Conservation (phyloP, 257 asterid species). For the Solanum rostratum region DNA sequence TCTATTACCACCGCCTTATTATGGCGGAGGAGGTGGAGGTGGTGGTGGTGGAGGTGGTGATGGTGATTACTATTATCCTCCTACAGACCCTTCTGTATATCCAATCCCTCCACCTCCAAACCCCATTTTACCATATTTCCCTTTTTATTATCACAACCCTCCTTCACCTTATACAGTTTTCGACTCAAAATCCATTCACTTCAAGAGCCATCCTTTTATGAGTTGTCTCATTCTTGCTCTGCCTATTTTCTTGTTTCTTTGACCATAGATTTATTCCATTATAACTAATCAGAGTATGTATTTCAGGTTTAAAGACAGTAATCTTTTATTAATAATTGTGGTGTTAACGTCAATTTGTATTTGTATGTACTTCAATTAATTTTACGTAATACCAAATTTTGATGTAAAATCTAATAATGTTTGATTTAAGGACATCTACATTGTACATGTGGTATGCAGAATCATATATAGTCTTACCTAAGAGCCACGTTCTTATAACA, state of each 20-base stretch:
- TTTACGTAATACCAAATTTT: neutral
- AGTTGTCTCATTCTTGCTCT: neutral
- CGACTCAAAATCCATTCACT: slow-evolving; percentile 13
- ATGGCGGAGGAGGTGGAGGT: neutral
- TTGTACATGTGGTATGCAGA: neutral
- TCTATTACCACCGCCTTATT: neutral
- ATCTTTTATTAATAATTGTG: neutral
- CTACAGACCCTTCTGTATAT: slow-evolving; percentile 14
- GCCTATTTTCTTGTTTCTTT: slow-evolving; percentile 3
- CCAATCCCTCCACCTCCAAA: slow-evolving; percentile 49
- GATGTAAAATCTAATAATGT: neutral
- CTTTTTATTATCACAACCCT: slow-evolving; percentile 30
- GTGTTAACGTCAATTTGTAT: too few relatives aligned
- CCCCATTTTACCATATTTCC: slow-evolving; percentile 40
- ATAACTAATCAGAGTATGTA: neutral
- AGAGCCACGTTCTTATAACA: neutral
- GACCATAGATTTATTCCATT: neutral
- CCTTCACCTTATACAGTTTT: slow-evolving; percentile 21
- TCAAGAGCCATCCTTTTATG: slow-evolving; percentile 4
- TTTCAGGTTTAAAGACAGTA: neutral
- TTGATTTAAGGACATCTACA: neutral
- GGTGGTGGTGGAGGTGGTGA: neutral
- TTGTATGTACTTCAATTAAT: too few relatives aligned
- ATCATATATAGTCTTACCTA: neutral
- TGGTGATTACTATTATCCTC: slow-evolving; percentile 19